A percentile compares a stretch with the other conserved stretches of the same genome.
These are phyloP conservation scores for Monosporascus cannonballus DNA, from an alignment of 2,329 filamentous ascomycete genomes.

Conservation along the genomic window DNA sequence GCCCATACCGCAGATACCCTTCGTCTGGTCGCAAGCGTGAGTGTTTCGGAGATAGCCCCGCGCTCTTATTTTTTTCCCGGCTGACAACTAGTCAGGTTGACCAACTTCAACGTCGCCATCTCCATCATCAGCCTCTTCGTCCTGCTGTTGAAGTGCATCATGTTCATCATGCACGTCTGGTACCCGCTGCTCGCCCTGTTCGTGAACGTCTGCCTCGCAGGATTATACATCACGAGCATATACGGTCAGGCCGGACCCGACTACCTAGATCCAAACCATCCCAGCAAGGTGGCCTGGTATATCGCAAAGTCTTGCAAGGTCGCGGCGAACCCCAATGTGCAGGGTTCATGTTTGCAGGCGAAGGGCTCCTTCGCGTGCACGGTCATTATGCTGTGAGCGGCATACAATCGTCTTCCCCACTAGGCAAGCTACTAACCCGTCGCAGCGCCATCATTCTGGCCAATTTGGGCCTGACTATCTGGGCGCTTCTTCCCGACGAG, in stretches of 20 bases:
- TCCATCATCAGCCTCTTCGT: constrained; percentile 72
- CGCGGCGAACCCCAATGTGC: constrained; percentile 46
- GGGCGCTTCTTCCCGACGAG: constrained; percentile 51
- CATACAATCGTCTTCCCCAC: constrained; percentile 2
- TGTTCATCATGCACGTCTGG: constrained; percentile 66
- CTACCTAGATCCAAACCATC: constrained; percentile 57
- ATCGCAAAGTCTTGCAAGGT: constrained; percentile 63
- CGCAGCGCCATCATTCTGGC: constrained; percentile 52
- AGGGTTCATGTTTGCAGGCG: constrained; percentile 59
- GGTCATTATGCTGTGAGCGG: constrained; percentile 59
- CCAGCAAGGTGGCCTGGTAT: constrained; percentile 66
- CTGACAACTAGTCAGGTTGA: constrained; percentile 48
- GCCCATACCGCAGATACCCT: constrained; percentile 53
- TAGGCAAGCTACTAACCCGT: constrained; percentile 3
- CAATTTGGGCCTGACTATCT: constrained; percentile 54
- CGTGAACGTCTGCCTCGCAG: constrained; percentile 50
- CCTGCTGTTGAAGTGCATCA: constrained; percentile 62
- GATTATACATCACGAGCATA: constrained; percentile 59
- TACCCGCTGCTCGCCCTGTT: constrained; percentile 58
- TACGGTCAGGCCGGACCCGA: constrained; percentile 70
- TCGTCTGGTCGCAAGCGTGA: constrained; percentile 70
- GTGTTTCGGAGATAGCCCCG: constrained; percentile 26
- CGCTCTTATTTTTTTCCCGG: not conserved
- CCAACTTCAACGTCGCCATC: constrained; percentile 70
- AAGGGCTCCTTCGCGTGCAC: constrained; percentile 61